Conservation (phyloP, 208 protist species). For the Leishmania tropica region DNA sequence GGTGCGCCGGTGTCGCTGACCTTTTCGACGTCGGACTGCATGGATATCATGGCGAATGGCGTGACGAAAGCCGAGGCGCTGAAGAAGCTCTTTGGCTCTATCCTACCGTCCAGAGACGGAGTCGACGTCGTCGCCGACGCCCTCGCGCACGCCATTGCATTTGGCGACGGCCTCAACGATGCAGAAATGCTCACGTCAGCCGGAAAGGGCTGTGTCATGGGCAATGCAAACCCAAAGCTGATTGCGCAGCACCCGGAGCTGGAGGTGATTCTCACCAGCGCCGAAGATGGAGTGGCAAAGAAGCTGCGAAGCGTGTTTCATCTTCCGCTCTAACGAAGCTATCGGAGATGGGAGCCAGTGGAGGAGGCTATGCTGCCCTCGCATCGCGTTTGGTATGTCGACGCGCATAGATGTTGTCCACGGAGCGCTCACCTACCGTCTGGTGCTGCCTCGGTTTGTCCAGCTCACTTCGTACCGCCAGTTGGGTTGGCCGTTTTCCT, state of each 20-base stretch:
- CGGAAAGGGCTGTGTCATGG: conserved; percentile 62
- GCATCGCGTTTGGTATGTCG: neutral
- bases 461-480: no score
- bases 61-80: conserved; percentile 38
- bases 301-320: conserved; percentile 53
- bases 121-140: conserved; percentile 20
- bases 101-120: conserved; percentile 15
- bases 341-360: neutral
- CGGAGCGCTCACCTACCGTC: neutral
- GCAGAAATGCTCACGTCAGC: conserved; percentile 43
- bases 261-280: conserved; percentile 46
- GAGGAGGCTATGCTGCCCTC: neutral
- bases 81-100: conserved; percentile 26
- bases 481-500: no score
- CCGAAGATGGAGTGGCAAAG: conserved; percentile 49
- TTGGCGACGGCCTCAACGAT: conserved; percentile 70
- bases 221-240: conserved; percentile 46
- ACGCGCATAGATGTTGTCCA: neutral
- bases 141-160: conserved; percentile 43
- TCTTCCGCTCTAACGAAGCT: conserved; percentile 1
- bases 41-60: conserved; percentile 42
- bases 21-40: conserved; percentile 44
- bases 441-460: neutral
- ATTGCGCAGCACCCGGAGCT: conserved; percentile 36
- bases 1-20: conserved; percentile 20